A percentile compares a stretch with the other conserved stretches of the same genome.
Conservation (phyloP, 139 green algal genomes). For the Closterium sp. region DNA sequence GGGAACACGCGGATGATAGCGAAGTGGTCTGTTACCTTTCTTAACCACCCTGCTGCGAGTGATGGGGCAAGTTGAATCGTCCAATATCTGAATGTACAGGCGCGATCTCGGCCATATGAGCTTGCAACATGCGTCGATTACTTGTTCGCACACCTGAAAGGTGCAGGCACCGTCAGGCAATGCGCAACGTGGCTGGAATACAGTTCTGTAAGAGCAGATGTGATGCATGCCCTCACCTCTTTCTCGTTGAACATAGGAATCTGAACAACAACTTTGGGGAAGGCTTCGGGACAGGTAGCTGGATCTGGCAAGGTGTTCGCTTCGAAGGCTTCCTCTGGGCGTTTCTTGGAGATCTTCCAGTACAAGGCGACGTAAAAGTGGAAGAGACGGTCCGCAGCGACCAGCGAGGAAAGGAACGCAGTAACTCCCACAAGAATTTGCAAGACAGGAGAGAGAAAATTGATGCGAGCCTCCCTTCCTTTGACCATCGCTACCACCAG, state of each 20-base stretch:
- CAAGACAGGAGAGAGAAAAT: constrained; percentile 21
- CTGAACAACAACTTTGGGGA: constrained; percentile 86
- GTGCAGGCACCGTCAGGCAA: neutral
- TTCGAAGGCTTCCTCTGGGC: neutral
- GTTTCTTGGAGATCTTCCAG: constrained; percentile 22
- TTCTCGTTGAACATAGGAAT: constrained; percentile 94
- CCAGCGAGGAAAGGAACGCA: constrained; percentile 48
- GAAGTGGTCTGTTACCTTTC: neutral
- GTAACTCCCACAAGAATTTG: constrained; percentile 26
- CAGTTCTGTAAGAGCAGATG: neutral
- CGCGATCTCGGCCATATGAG: constrained; percentile 67
- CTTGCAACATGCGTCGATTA: constrained; percentile 76
- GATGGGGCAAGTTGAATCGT: constrained; percentile 74
- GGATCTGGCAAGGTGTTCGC: neutral
- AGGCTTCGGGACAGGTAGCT: neutral
- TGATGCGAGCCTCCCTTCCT: neutral
- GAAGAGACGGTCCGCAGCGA: constrained; percentile 54
- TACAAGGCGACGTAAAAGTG: constrained; percentile 53
- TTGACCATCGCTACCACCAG: neutral
- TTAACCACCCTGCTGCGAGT: constrained; percentile 58
- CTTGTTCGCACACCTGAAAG: constrained; percentile 69
- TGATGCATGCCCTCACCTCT: neutral
- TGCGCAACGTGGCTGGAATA: neutral
- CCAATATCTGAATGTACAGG: constrained; percentile 75
- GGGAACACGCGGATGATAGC: neutral